Base-by-base conservation (phyloP, 805 yeast species). In the Candida ulmi region DNA sequence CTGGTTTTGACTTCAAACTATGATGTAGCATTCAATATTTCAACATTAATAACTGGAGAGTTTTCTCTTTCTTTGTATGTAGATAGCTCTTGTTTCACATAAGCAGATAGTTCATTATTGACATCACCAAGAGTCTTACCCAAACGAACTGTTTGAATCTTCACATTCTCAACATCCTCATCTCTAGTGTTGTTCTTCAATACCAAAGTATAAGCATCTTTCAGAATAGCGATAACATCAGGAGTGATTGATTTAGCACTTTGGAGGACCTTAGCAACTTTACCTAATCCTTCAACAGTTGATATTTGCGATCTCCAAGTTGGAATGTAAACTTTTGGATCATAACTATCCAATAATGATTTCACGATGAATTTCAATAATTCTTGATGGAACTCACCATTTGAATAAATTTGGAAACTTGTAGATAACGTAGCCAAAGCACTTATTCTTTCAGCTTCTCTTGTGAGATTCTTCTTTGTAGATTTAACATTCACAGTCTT, bases 261-360 rank as follows among this genome's bases (percentile, higher is more conserved):
- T 21, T 21, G 6, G 9, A 50, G 39, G 15, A 30, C 46, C 13
- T 48, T 45, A 2, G 50, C 37, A 11, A 64, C 26, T 8, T 43
- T 41, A 2, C 39, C 52, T 21, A 74, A 57, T 9, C 66, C 62
- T 37, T 74, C 78, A 46, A 65, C 69, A 16, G 63, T 60, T 1
- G 69, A 66, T 2, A 70, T 42, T 47, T 78, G 76, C 2, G 81
- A 68, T 48, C 83, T 70, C 91, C 91, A 83, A 1, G 86, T 73
- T 37, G 64, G 62, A 1, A 65, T 50, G 30, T 50, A 53, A 38
- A 26, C 60, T 34, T 17, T 36, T 38, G 38, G 56, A 34, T 39
- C 55, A 43, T 23, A 57, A 61, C 55, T 68, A 47, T 4, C 41
- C 33, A 5, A 41, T 36, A 39, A 62, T 44, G 29, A 55, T 33